Conservation (phyloP, 2,329 filamentous ascomycete species). For the Cytospora piceicola region DNA sequence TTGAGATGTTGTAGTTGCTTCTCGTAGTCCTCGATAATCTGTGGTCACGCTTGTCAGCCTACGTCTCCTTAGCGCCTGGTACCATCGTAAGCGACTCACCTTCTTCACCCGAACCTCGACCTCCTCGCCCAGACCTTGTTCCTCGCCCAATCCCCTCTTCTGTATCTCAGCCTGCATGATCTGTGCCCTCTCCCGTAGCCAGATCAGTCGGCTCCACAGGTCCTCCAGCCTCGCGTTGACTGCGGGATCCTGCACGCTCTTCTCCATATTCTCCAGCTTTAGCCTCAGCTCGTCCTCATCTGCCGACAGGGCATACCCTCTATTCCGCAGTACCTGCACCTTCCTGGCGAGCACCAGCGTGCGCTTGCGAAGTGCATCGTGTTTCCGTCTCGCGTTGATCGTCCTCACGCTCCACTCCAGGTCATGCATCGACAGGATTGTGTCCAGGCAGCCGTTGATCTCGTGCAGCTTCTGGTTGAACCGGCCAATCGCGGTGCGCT, state of each 20-base stretch:
- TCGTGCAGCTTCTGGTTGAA: constrained; percentile 76
- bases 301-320: constrained; percentile 78
- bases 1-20: constrained; percentile 77
- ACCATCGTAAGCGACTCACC: constrained; percentile 49
- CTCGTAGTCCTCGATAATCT: constrained; percentile 82
- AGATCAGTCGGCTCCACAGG: constrained; percentile 81
- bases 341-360: constrained; percentile 76
- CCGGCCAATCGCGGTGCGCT: constrained; percentile 69
- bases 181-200: constrained; percentile 72
- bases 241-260: constrained; percentile 72
- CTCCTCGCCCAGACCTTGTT: constrained; percentile 67
- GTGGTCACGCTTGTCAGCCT: constrained; percentile 32
- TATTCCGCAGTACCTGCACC: constrained; percentile 78
- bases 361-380: constrained; percentile 72
- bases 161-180: constrained; percentile 75
- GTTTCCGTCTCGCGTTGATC: constrained; percentile 71
- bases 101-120: constrained; percentile 74
- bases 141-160: constrained; percentile 61
- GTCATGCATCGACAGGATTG: constrained; percentile 76
- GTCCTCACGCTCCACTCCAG: constrained; percentile 75
- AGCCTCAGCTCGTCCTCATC: constrained; percentile 79
- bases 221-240: constrained; percentile 79
- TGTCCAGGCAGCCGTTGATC: constrained; percentile 74
- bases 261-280: constrained; percentile 71
- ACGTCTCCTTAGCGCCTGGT: neutral